Evolutionary conservation across 345 rosid genomes (phyloP), one percentile per base, ranked within the genome.

Genomic region (Abelmoschus esculentus): DNA sequence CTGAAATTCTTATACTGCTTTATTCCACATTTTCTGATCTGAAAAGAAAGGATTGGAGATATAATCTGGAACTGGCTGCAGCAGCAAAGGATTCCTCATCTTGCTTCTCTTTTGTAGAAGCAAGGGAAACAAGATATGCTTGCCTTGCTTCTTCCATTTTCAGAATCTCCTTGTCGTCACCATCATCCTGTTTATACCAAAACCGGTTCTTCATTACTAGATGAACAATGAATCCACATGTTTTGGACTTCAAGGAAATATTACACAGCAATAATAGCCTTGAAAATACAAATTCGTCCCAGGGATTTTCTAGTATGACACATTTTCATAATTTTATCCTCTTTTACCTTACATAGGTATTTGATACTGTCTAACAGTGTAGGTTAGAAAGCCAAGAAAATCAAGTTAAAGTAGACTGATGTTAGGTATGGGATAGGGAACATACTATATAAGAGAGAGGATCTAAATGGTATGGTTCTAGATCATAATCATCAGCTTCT

Each of bases 41-140:
- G 54, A 85, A 83, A 76, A 86, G 84, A 66, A 91, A 71, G 26
- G 97, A 92, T 36, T 89, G 92, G 56, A 95, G 86, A 72, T 80
- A 73, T 4, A 66, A 74, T 78, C 99, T 83, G 57, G 95, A 89
- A 22, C 80, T 74, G 63, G 89, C 83, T 36, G 96, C 99, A 70
- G 87, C 81, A 70, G 83, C 89, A 44, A 89, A 59, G 44, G 99
- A 91, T 77, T 83, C 92, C 76, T 89, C 99, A 70, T 92, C 97
- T 83, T 82, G 90, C 74, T 73, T 83, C 76, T 92, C 89, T 78
- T 86, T 90, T 54, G 89, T 92, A 2, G 77, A 70, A 15, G 80
- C 85, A 80, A 90, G 80, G 15, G 99, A 96, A 65, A 83, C 80
- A 67, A 83, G 52, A 70, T 91, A 95, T 8, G 92, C 89, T 78